Evolutionary conservation across 2,329 filamentous ascomycete species (phyloP), one percentile per base, ranked within the genome.

Genomic region (Trichoderma pleuroti): DNA sequence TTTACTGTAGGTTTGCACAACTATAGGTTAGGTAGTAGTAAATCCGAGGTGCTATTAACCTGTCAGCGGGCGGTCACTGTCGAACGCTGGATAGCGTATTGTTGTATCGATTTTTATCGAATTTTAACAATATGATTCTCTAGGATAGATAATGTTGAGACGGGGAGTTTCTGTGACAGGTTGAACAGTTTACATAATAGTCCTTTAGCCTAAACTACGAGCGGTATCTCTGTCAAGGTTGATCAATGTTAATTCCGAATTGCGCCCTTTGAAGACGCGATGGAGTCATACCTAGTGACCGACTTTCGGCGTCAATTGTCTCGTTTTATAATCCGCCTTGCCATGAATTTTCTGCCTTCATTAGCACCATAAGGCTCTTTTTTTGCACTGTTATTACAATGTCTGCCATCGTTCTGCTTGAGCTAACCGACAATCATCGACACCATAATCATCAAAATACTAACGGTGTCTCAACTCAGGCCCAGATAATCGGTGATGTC

Each of bases 61-160:
- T n/a, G n/a, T n/a, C n/a, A n/a, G n/a, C n/a, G n/a, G 8, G 4
- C 18, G 4, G 2, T 42, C 1, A 42, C n/a, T n/a, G 16, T 0
- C 39, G 39, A 42, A 42, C n/a, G 1, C 2, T 6, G 0, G 8
- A 42, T 42, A 10, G 0, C 5, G 8, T 42, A n/a, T n/a, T 42
- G n/a, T 42, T 42, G n/a, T 42, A 42, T 2, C 16, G 7, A 42
- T 42, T 2, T 42, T 4, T 5, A 42, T 18, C 7, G 16, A 4
- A 18, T 42, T 8, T 42, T 1, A 18, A 18, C 1, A 10, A 2
- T 1, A n/a, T 5, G 1, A n/a, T 4, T 0, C 5, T 42, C 39
- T 3, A n/a, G 10, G 39, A 42, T n/a, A 5, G 39, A 42, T 8
- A n/a, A 10, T 42, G 16, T 42, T 10, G 2, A 42, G 1, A 1